phyloP scores from a whole-genome alignment of 2,329 filamentous ascomycete species.

The Paecilomyces sp. region DNA sequence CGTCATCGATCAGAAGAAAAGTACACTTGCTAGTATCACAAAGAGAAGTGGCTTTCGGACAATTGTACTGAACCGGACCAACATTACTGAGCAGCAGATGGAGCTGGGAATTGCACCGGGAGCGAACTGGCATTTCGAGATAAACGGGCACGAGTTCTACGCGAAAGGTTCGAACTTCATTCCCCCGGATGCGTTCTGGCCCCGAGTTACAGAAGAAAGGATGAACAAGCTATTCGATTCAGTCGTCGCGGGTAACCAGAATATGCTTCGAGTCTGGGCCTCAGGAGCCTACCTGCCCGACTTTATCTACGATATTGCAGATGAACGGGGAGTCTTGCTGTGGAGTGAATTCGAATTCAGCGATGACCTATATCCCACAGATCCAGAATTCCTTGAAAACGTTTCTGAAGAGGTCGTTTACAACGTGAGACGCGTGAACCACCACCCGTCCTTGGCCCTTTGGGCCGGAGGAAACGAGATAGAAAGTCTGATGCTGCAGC shows the following conservation, averaged over 20 bases:
- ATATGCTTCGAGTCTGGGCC: slow-evolving; percentile 43
- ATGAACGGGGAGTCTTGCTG: slow-evolving; percentile 53
- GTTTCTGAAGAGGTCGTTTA: slow-evolving; percentile 51
- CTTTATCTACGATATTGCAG: slow-evolving; percentile 16
- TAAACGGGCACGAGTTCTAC: slow-evolving; percentile 59
- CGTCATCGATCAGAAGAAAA: slow-evolving; percentile 31
- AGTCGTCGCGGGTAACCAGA: slow-evolving; percentile 53
- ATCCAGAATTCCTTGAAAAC: slow-evolving; percentile 49
- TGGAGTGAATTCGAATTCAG: slow-evolving; percentile 60
- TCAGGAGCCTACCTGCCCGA: slow-evolving; percentile 1
- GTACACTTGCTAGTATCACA: slow-evolving; percentile 37
- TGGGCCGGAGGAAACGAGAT: slow-evolving; percentile 56
- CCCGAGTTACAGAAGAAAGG: slow-evolving; percentile 47
- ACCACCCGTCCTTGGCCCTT: slow-evolving; percentile 50
- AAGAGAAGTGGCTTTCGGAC: slow-evolving; percentile 57
- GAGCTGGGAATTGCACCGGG: slow-evolving; percentile 49
- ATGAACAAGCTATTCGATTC: slow-evolving; percentile 50
- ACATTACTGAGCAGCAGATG: slow-evolving; percentile 48
- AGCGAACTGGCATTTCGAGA: slow-evolving; percentile 58
- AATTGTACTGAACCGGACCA: slow-evolving; percentile 52
- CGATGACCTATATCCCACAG: slow-evolving; percentile 53
- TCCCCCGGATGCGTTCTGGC: slow-evolving; percentile 57
- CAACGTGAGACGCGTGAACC: slow-evolving; percentile 54
- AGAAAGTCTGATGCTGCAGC: slow-evolving; percentile 47
- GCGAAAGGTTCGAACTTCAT: slow-evolving; percentile 60